These are phyloP conservation scores for Oropetium thomaeum DNA, from an alignment of 176 grass and related monocot species.

Conservation along the genomic window DNA sequence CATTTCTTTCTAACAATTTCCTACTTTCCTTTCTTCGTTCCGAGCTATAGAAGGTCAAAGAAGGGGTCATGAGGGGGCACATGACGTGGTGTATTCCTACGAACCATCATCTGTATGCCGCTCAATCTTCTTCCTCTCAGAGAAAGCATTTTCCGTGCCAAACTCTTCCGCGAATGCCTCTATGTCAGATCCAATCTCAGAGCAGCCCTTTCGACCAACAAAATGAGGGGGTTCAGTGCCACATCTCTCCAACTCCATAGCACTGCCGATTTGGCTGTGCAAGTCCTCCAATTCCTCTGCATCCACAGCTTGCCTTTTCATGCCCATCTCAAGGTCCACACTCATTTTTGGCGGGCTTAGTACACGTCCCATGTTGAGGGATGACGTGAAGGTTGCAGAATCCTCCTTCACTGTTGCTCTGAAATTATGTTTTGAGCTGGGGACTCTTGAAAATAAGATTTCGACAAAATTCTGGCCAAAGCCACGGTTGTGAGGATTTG, in stretches of 20 bases:
- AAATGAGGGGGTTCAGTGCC: constrained; percentile 54
- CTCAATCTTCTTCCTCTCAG: constrained; percentile 48
- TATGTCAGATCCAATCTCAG: constrained; percentile 66
- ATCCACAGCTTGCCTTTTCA: constrained; percentile 49
- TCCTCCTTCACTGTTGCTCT: constrained; percentile 67
- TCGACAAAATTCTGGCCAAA: constrained; percentile 53
- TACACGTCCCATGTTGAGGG: constrained; percentile 27
- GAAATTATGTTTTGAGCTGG: constrained; percentile 78
- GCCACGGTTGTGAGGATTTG: constrained; percentile 82
- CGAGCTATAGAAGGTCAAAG: background rate
- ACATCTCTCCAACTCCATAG: constrained; percentile 58
- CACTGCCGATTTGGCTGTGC: constrained; percentile 60
- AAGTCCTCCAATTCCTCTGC: constrained; percentile 69
- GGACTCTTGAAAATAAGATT: constrained; percentile 65
- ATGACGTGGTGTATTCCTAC: background rate
- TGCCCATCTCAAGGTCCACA: constrained; percentile 63
- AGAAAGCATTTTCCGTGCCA: constrained; percentile 42
- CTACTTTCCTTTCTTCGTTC: background rate
- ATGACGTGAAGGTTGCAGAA: constrained; percentile 45
- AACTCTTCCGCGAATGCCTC: constrained; percentile 70
- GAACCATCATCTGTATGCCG: constrained; percentile 20
- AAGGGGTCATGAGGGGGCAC: background rate
- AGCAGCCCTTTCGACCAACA: constrained; percentile 46
- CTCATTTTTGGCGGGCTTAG: constrained; percentile 54
- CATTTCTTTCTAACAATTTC: constrained; percentile 20